Percentiles rank a stretch among this genome's conserved stretches.
These are phyloP conservation scores for Hordeum vulgare DNA, from an alignment of 176 grass and related monocot genomes.

Conservation along the genomic window MorexV3_pseudomolecules_assembly NC_058522.1:377049529-377050028, in stretches of 20 bases:
- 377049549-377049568: background rate
- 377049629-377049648: slow-evolving; percentile 25
- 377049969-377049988: background rate
- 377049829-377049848: slow-evolving; percentile 71
- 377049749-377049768: background rate
- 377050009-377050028: background rate
- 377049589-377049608: background rate
- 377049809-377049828: slow-evolving; percentile 67
- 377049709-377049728: background rate
- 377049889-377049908: slow-evolving; percentile 37
- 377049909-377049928: slow-evolving; percentile 44
- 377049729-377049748: background rate
- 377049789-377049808: slow-evolving; percentile 6
- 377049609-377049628: background rate
- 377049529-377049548: background rate
- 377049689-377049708: slow-evolving; percentile 15
- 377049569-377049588: slow-evolving; percentile 4
- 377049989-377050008: background rate
- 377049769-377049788: background rate
- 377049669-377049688: slow-evolving; percentile 76
- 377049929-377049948: background rate
- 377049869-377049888: slow-evolving; percentile 43
- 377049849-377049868: slow-evolving; percentile 55
- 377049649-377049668: slow-evolving; percentile 51
- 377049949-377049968: background rate